Conservation (phyloP, 192 early-diverging fungal species). For the Linnemannia exigua region DNA sequence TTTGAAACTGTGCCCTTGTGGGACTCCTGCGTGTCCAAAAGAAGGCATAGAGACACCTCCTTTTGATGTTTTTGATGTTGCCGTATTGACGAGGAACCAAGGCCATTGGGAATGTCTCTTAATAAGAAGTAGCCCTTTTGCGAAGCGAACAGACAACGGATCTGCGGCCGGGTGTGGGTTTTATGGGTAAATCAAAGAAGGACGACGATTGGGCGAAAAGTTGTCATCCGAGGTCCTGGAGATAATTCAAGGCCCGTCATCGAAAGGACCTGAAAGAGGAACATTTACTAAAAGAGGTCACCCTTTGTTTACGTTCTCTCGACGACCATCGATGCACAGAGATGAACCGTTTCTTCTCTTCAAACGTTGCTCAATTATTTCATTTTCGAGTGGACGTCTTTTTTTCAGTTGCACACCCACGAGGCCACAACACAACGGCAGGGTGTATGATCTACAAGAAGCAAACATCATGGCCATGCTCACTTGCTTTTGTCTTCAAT, state of each 20-base stretch:
- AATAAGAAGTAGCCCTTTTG: too few species aligned
- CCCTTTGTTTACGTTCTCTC: slow-evolving; percentile 1
- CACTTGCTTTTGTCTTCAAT: too few species aligned
- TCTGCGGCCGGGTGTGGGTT: background rate
- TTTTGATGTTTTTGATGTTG: background rate
- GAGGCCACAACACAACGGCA: too few species aligned
- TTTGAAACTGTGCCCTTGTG: background rate
- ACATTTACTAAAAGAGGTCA: background rate
- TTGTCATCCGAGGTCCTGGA: background rate
- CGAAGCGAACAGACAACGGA: background rate
- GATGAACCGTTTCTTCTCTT: background rate
- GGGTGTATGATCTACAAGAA: too few species aligned
- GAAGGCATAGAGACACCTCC: background rate
- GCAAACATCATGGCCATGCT: too few species aligned
- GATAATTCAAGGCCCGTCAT: background rate
- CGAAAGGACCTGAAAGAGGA: background rate
- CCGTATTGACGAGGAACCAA: background rate
- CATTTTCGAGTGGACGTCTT: too few species aligned
- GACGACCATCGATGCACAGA: background rate
- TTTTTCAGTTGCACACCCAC: too few species aligned
- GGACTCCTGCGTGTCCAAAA: background rate
- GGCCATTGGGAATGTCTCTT: background rate
- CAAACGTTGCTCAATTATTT: too few species aligned
- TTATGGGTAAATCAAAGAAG: background rate
- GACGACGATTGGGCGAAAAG: background rate